Base-by-base conservation (phyloP, 1,284 basidiomycete genomes). In the Trichosporon sp. region DNA sequence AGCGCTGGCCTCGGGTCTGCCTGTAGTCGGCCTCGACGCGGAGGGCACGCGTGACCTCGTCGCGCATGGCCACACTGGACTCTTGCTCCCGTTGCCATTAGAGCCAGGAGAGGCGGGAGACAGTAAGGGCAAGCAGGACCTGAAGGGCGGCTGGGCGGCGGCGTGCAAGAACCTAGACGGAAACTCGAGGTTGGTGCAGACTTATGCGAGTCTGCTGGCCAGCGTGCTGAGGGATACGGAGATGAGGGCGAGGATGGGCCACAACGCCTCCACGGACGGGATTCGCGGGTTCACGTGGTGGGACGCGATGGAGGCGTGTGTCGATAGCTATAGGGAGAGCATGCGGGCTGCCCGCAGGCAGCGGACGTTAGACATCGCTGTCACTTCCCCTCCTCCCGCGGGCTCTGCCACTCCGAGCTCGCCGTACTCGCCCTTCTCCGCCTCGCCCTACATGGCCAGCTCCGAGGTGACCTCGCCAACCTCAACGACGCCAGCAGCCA, bases 21-120 rank as follows among this genome's bases (percentile, higher is more conserved):
- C 85, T 0, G 85, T 86, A 13, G 79, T 85, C 9, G 85, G 85
- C 1, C 74, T 86, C 25, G 81, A 84, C 58, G 85, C 85, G 8
- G 85, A 86, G 67, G 85, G 85, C 4, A 85, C 84, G 0, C 82
- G 82, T 2, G 85, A 86, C 67, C 80, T 86, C 10, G 85, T 86
- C 23, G 65, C 73, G n/a, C 80, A 83, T 65, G 74, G 71, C 4
- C 62, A 66, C 32, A 85, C 84, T 0, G 85, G 84, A 3, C 71
- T 82, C 2, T 74, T 85, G 21, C 74, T 82, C 1, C 67, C 73
- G n/a, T 69, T 78, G 6, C 78, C 79, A 2, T 3, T 71, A 19
- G 70, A 73, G 40, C 5, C 65, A 71, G 23, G 68, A 69, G 4
- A 62, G 21, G 19, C 68, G 69, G n/a, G n/a, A n/a, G n/a, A n/a